A percentile compares a stretch with the other conserved stretches of the same genome.
Evolutionary conservation across 208 protist species (phyloP).

Genomic region (Leishmania arabica): DNA sequence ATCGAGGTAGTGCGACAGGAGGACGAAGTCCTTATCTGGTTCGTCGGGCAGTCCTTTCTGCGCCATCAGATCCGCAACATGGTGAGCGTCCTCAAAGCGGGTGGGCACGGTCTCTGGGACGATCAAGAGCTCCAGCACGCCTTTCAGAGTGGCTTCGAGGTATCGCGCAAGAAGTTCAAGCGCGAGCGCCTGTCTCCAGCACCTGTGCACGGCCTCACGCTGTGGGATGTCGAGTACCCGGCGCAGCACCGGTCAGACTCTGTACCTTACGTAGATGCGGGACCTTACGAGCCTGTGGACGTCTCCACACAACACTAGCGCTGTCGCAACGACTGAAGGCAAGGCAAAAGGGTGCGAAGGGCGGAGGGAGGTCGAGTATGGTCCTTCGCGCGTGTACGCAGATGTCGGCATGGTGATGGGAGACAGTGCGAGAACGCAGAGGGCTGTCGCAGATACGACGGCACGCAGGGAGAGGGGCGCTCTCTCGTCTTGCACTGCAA

Average conservation of each 20-base stretch:
- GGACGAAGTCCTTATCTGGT: slow-evolving; percentile 90
- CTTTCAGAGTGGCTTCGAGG: slow-evolving; percentile 71
- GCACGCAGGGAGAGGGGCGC: background rate
- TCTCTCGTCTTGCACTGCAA: background rate
- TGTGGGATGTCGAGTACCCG: slow-evolving; percentile 90
- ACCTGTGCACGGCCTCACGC: slow-evolving; percentile 78
- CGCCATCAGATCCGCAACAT: slow-evolving; percentile 90
- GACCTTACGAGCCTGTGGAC: slow-evolving; percentile 70
- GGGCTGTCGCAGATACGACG: background rate
- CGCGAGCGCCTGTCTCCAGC: slow-evolving; percentile 75
- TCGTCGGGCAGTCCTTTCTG: slow-evolving; percentile 82
- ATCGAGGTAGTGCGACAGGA: slow-evolving; percentile 87
- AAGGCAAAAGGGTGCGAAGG: background rate
- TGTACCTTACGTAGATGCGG: slow-evolving; percentile 76
- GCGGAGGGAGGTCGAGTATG: background rate
- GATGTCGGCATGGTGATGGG: background rate
- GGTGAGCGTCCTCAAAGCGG: slow-evolving; percentile 82
- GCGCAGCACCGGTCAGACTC: slow-evolving; percentile 59
- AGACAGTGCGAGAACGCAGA: background rate
- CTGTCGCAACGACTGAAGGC: background rate
- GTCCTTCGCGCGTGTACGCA: background rate
- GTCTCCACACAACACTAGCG: slow-evolving; percentile 34
- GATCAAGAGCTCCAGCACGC: slow-evolving; percentile 80
- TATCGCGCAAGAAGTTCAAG: slow-evolving; percentile 71
- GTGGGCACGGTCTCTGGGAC: slow-evolving; percentile 81